These are phyloP conservation scores for Tulasnella sp. DNA, from an alignment of 768 basidiomycete genomes.

Conservation along the genomic window DNA sequence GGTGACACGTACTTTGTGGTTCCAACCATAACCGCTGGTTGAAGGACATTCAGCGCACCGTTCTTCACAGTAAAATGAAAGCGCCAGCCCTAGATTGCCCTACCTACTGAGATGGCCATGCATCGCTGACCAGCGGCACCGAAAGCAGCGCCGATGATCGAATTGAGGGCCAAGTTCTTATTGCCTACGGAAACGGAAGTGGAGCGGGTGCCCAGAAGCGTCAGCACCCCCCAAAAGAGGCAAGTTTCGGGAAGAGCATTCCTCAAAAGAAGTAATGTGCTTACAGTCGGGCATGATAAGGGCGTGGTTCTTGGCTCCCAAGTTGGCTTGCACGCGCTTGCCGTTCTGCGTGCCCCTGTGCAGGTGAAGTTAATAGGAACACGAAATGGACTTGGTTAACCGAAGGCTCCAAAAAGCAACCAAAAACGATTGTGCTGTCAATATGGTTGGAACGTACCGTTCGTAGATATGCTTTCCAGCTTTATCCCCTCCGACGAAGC, in stretches of 20 bases:
- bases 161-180: conserved; percentile 83
- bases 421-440: no score
- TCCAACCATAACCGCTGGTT: conserved; percentile 60
- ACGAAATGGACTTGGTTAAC: no score
- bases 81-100: conserved; percentile 23
- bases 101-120: conserved; percentile 91
- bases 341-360: conserved; percentile 65
- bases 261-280: no score
- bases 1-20: conserved; percentile 25
- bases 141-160: conserved; percentile 87
- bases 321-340: conserved; percentile 73
- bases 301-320: conserved; percentile 97
- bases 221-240: not conserved
- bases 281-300: conserved; percentile 88
- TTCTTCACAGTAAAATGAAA: not conserved
- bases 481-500: conserved; percentile 88
- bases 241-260: not conserved
- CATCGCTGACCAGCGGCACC: conserved; percentile 96
- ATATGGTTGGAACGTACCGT: conserved; percentile 33
- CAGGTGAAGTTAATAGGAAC: not conserved
- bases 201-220: not conserved
- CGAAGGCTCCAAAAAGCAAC: no score
- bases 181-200: conserved; percentile 42
- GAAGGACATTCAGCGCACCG: not conserved
- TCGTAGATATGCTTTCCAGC: conserved; percentile 94